phyloP scores from a whole-genome alignment of 2,329 filamentous ascomycete genomes.

The Lachnellula cervina region DNA sequence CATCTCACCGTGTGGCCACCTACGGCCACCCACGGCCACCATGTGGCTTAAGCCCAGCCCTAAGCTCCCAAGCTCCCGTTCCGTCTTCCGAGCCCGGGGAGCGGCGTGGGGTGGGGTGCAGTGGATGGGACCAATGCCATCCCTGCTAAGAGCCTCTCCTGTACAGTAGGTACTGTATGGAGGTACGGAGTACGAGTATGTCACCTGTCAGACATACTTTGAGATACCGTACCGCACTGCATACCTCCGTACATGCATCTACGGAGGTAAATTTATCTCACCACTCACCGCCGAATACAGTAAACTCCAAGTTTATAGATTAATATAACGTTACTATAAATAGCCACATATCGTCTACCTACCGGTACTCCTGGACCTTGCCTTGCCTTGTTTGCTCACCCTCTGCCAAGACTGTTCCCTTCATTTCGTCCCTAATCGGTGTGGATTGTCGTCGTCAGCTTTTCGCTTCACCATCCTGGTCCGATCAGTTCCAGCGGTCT shows the following conservation, averaged over 20 bases:
- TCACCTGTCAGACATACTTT: not conserved
- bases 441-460: constrained; percentile 8
- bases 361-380: not conserved
- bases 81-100: not conserved
- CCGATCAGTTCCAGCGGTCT: not conserved
- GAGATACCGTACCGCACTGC: too few relatives aligned
- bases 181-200: not conserved
- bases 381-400: not conserved
- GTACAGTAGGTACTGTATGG: too few relatives aligned
- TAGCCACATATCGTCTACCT: too few relatives aligned
- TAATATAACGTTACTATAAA: too few relatives aligned
- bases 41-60: not conserved
- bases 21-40: too few relatives aligned
- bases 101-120: too few relatives aligned
- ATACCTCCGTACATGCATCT: too few relatives aligned
- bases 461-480: not conserved
- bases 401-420: not conserved
- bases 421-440: not conserved
- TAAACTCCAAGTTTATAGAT: too few relatives aligned
- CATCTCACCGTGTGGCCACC: too few relatives aligned
- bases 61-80: not conserved
- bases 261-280: too few relatives aligned
- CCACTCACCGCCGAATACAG: too few relatives aligned
- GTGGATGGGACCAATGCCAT: not conserved
- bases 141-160: not conserved